These are phyloP conservation scores for Fragaria nilgerrensis DNA, from an alignment of 306 rosid genomes.

Conservation along the genomic window DNA sequence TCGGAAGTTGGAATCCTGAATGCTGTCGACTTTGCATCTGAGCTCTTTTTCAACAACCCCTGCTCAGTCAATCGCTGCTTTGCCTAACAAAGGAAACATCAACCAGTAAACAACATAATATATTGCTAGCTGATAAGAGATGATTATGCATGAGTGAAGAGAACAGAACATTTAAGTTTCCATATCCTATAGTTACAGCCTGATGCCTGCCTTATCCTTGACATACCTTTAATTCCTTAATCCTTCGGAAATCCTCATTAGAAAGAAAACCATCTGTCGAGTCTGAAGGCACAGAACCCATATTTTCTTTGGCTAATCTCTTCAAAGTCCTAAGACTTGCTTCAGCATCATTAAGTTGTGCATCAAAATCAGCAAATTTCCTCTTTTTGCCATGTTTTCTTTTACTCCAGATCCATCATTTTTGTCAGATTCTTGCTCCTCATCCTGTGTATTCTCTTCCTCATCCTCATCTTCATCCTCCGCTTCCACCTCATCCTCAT, in stretches of 20 bases:
- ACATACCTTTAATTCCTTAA: slow-evolving; percentile 66
- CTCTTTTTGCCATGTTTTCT: slow-evolving; percentile 52
- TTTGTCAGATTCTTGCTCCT: slow-evolving; percentile 5
- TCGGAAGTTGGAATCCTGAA: slow-evolving; percentile 55
- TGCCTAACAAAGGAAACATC: slow-evolving; percentile 45
- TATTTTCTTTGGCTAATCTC: slow-evolving; percentile 50
- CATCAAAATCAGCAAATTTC: slow-evolving; percentile 55
- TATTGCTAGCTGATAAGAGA: slow-evolving; percentile 7
- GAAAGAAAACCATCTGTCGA: slow-evolving; percentile 73
- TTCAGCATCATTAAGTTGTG: slow-evolving; percentile 57
- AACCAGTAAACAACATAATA: slow-evolving; percentile 5
- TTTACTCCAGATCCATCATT: slow-evolving; percentile 31
- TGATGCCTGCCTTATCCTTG: neutral
- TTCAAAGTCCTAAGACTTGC: slow-evolving; percentile 83
- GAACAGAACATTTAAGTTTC: neutral
- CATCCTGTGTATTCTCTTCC: neutral
- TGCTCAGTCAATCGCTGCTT: slow-evolving; percentile 63
- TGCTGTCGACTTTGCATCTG: slow-evolving; percentile 27
- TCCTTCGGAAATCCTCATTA: slow-evolving; percentile 76
- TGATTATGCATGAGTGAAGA: neutral
- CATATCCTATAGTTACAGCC: neutral
- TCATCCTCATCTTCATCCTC: slow-evolving; percentile 36
- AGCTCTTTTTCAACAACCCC: slow-evolving; percentile 47
- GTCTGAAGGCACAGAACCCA: slow-evolving; percentile 28
- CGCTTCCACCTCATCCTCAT: slow-evolving; percentile 29